Evolutionary conservation across 1,139 yeast genomes (phyloP).

Genomic region (Sugiyamaella grinbergsii): DNA sequence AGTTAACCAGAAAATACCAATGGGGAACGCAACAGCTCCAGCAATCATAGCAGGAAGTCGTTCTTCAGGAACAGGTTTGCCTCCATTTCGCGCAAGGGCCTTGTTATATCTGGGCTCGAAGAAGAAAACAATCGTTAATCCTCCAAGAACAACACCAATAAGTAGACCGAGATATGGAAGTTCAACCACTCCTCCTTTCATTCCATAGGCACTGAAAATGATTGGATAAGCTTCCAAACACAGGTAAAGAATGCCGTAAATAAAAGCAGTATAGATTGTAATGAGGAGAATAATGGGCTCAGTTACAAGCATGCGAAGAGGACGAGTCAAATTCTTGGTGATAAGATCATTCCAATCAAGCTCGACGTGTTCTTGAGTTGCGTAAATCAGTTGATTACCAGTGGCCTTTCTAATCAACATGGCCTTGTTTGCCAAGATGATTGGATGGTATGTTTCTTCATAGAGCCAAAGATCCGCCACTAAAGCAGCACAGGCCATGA

Average conservation of each 20-base stretch:
- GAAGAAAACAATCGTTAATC: slow-evolving; percentile 14
- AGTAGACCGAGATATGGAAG: slow-evolving; percentile 48
- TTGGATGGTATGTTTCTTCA: slow-evolving; percentile 53
- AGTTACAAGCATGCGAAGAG: slow-evolving; percentile 62
- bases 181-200: slow-evolving; percentile 55
- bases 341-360: slow-evolving; percentile 63
- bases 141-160: slow-evolving; percentile 51
- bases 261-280: slow-evolving; percentile 77
- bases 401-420: slow-evolving; percentile 51
- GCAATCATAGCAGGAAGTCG: slow-evolving; percentile 72
- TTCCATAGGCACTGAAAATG: slow-evolving; percentile 67
- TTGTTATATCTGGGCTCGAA: slow-evolving; percentile 43
- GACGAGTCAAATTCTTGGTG: slow-evolving; percentile 70
- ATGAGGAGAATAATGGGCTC: slow-evolving; percentile 76
- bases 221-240: slow-evolving; percentile 79
- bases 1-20: slow-evolving; percentile 78
- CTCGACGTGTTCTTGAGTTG: slow-evolving; percentile 76
- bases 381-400: slow-evolving; percentile 76
- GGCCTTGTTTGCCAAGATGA: slow-evolving; percentile 50
- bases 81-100: slow-evolving; percentile 51
- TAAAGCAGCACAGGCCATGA: slow-evolving; percentile 48
- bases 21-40: slow-evolving; percentile 69
- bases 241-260: slow-evolving; percentile 79
- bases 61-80: slow-evolving; percentile 72
- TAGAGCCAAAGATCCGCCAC: slow-evolving; percentile 43